Base-by-base conservation (phyloP, 495 filamentous ascomycete species). In the Chaetomidium leptoderma region DNA sequence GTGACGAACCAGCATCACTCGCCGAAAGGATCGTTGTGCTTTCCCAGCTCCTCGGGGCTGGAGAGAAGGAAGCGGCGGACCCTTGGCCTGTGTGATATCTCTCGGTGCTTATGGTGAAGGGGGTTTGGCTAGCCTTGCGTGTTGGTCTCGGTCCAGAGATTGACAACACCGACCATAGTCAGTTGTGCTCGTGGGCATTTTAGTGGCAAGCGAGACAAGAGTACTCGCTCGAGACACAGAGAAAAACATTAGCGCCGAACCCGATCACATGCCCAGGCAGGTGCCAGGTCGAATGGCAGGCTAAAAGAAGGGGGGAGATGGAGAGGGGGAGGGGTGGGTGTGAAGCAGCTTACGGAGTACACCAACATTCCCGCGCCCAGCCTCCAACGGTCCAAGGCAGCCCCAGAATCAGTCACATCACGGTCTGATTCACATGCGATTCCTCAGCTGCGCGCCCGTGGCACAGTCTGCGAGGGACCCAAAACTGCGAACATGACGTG, bases 41-140 rank as follows among this genome's bases (percentile, higher is more conserved):
- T n/a, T 46, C 35, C 56, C 56, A 53, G 56, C 32, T 46, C 48
- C 48, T 59, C 13, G 56, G 56, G 29, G 48, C 48, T 53, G 46
- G 55, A 45, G 21, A 14, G 19, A 52, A 32, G 40, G 30, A 19
- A 26, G 42, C 14, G 30, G 30, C 32, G 47, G 44, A n/a, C 29
- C 29, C 17, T 16, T 26, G 29, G 46, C 29, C 21, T 49, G 45
- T 32, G 6, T n/a, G n/a, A n/a, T n/a, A 48, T 21, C 36, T n/a
- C 42, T 27, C 33, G 6, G 8, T 37, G 26, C 23, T 48, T 4
- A 53, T 53, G 29, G 33, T 23, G 2, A 8, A 29, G 10, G 49
- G 35, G 16, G 29, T 1, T 14, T 23, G 46, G 46, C 6, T 26
- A 35, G 49, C 23, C 35, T 40, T 53, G 35, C 21, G 47, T 50